These are phyloP conservation scores for Rhizoclosmatium sp. DNA, from an alignment of 192 early-diverging fungal species.

Conservation along the genomic window DNA sequence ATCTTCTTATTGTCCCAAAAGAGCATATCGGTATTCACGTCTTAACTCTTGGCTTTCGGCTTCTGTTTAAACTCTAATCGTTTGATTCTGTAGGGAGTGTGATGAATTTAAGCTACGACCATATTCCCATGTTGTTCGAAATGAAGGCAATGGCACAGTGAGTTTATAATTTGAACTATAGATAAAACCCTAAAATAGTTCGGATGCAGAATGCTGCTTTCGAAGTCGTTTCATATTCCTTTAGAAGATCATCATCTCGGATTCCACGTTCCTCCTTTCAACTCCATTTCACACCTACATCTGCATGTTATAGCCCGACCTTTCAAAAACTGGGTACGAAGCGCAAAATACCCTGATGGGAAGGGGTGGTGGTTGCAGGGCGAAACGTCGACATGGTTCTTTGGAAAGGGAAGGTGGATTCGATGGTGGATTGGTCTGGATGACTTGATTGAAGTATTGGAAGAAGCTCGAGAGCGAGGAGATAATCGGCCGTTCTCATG, in stretches of 20 bases:
- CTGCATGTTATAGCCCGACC: conserved; percentile 68
- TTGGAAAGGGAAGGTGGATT: conserved; percentile 34
- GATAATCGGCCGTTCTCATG: conserved; percentile 31
- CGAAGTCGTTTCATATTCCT: conserved; percentile 18
- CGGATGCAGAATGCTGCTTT: neutral
- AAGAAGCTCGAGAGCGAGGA: conserved; percentile 31
- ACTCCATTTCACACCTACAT: conserved; percentile 73
- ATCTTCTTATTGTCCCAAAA: conserved; percentile 51
- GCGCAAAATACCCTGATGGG: conserved; percentile 43
- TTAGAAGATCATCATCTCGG: conserved; percentile 54
- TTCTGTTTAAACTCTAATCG: neutral
- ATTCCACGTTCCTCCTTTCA: conserved; percentile 79
- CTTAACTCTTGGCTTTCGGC: neutral
- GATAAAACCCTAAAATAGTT: too few relatives aligned
- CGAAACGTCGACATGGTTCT: neutral
- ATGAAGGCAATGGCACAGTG: conserved; percentile 30
- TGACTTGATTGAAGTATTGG: conserved; percentile 18
- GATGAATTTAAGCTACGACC: conserved; percentile 2
- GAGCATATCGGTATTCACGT: conserved; percentile 33
- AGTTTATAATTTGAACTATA: neutral
- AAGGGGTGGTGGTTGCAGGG: conserved; percentile 29
- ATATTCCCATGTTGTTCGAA: conserved; percentile 19
- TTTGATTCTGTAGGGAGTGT: conserved; percentile 10
- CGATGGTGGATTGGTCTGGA: conserved; percentile 44
- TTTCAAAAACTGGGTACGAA: conserved; percentile 51